These are phyloP conservation scores for Pleurotus djamor DNA, from an alignment of 768 basidiomycete species.

Conservation along the genomic window DNA sequence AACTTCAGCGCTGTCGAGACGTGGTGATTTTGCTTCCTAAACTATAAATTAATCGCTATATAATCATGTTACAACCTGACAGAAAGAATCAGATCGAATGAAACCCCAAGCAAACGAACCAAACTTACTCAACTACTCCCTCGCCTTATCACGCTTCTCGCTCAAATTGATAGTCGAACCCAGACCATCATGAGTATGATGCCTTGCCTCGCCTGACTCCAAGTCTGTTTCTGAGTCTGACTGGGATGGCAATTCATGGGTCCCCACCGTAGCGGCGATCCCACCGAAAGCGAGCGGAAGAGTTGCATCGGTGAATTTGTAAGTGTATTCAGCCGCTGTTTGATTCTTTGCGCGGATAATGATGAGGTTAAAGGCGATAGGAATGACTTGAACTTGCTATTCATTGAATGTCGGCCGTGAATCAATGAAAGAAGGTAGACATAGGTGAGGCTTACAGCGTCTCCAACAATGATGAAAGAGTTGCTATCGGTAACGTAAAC, in stretches of 20 bases:
- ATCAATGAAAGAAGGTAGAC: background rate
- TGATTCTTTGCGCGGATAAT: background rate
- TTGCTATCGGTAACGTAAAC: slow-evolving; percentile 4
- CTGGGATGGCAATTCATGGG: background rate
- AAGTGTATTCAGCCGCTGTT: background rate
- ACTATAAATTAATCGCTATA: too few species aligned
- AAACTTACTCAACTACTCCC: too few species aligned
- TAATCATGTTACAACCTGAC: too few species aligned
- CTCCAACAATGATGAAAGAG: slow-evolving; percentile 1
- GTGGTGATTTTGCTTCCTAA: too few species aligned
- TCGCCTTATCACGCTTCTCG: too few species aligned
- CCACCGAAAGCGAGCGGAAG: background rate
- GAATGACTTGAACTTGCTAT: background rate
- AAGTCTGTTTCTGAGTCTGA: too few species aligned
- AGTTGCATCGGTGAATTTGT: background rate
- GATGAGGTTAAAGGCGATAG: background rate
- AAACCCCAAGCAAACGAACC: too few species aligned
- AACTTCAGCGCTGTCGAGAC: too few species aligned
- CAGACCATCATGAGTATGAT: too few species aligned
- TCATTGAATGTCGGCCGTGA: background rate
- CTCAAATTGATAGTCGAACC: too few species aligned
- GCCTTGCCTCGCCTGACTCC: too few species aligned
- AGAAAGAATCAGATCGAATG: too few species aligned
- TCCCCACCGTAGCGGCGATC: background rate
- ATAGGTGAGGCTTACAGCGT: background rate